Base-by-base conservation (phyloP, 441 rosid genomes). In the Omphalea diandra region DNA sequence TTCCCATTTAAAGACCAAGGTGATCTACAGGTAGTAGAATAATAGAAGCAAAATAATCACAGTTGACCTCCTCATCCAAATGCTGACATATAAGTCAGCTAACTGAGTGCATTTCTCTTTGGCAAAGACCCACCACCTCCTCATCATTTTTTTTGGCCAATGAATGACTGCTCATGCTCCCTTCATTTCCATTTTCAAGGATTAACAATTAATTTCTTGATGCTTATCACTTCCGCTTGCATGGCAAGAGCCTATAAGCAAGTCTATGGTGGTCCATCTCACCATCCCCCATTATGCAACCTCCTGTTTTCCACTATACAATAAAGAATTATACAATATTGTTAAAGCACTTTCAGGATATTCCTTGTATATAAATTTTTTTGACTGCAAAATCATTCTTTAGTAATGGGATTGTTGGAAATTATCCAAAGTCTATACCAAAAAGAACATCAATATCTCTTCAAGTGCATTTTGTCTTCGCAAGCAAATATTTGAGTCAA, bases 401-500 rank as follows among this genome's bases (percentile, higher is more conserved):
- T 24, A 5, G 26, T 22, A 15, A 32, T 74, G 2, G 20, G 69
- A 65, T n/a, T 50, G 44, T 43, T 36, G 7, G 7, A 10, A 15
- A 35, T 40, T n/a, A n/a, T 11, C 31, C 3, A 36, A 49, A 47
- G 18, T 27, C 57, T 40, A 62, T 7, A 24, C 22, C 33, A 12
- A 5, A 62, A 62, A 40, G n/a, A 17, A 4, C 32, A 1, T 38
- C 12, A 12, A 2, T 26, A 50, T 32, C 50, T 50, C 33, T 10
- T 22, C 6, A 56, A 62, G 69, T 57, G 68, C 75, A 57, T n/a
- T 24, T 69, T 73, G 79, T 83, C 83, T 73, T 71, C 74, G 5
- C 81, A 32, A 50, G 68, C 33, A 46, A 43, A 67, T 69, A 71
- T 53, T 33, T 54, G 79, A 76, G 83, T 81, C 86, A 83, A 81